Percentiles rank a stretch among this genome's conserved stretches.
Evolutionary conservation across 2,329 filamentous ascomycete genomes (phyloP).

Genomic region (Paecilomyces sp.): DNA sequence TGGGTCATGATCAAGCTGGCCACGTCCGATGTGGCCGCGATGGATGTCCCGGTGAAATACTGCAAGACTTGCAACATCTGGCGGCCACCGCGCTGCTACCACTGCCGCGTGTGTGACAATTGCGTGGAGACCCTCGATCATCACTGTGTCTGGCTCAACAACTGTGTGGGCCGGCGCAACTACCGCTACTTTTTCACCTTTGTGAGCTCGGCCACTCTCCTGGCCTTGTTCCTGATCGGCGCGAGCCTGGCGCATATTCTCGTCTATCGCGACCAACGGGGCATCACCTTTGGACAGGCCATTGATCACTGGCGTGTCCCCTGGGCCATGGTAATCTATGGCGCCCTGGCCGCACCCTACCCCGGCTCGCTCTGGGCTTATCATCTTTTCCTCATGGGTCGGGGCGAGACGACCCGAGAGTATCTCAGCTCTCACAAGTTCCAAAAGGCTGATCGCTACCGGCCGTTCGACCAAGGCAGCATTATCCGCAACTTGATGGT

Average conservation of each 20-base stretch:
- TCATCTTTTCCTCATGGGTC: slow-evolving; percentile 81
- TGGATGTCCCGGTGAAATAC: slow-evolving; percentile 98
- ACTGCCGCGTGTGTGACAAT: slow-evolving; percentile 94
- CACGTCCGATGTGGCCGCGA: slow-evolving; percentile 67
- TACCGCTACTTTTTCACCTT: slow-evolving; percentile 98
- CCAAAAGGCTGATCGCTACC: slow-evolving; percentile 79
- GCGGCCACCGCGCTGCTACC: slow-evolving; percentile 90
- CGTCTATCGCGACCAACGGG: slow-evolving; percentile 58
- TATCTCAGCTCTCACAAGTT: slow-evolving; percentile 97
- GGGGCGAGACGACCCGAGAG: slow-evolving; percentile 92
- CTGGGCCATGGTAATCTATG: slow-evolving; percentile 85
- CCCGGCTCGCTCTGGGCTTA: slow-evolving; percentile 78
- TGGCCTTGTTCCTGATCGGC: slow-evolving; percentile 68
- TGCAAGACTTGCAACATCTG: slow-evolving; percentile 97
- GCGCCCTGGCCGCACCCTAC: slow-evolving; percentile 66
- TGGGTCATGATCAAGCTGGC: slow-evolving; percentile 88
- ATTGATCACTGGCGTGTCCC: slow-evolving; percentile 68
- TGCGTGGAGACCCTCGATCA: slow-evolving; percentile 97
- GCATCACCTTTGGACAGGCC: slow-evolving; percentile 60
- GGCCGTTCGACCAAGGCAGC: slow-evolving; percentile 77
- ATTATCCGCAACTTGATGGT: slow-evolving; percentile 70
- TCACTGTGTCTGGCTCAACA: slow-evolving; percentile 98
- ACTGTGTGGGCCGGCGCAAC: slow-evolving; percentile 92
- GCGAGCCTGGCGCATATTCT: slow-evolving; percentile 76
- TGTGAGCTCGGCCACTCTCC: slow-evolving; percentile 68